Percentiles rank a stretch among this genome's conserved stretches.
Conservation (phyloP, 2,329 filamentous ascomycete species). For the Xylariaceae sp. region DNA sequence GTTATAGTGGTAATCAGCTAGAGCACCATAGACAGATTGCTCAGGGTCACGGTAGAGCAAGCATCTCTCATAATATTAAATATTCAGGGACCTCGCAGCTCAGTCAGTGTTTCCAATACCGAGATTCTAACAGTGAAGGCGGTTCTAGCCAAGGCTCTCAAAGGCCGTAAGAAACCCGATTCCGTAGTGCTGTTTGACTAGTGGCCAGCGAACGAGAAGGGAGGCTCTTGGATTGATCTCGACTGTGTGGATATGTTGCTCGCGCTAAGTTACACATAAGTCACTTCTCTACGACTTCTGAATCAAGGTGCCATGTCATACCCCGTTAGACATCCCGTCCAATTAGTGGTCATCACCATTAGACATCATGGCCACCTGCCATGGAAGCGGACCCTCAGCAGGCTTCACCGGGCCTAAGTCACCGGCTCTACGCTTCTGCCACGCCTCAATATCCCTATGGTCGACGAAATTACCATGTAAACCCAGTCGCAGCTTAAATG, state of each 20-base stretch:
- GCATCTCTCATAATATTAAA: not conserved
- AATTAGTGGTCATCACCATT: constrained; percentile 6
- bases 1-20: too few relatives aligned
- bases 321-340: constrained; percentile 20
- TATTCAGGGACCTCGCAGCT: not conserved
- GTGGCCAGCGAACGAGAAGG: not conserved
- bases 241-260: too few relatives aligned
- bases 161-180: too few relatives aligned
- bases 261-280: too few relatives aligned
- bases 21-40: too few relatives aligned
- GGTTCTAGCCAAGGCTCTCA: too few relatives aligned
- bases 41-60: too few relatives aligned
- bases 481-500: constrained; percentile 48
- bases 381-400: constrained; percentile 46
- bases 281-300: not conserved
- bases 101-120: not conserved
- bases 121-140: not conserved
- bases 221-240: too few relatives aligned
- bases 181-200: not conserved
- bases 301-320: constrained; percentile 8
- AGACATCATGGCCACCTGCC: constrained; percentile 41
- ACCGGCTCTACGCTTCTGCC: constrained; percentile 46
- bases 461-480: constrained; percentile 53
- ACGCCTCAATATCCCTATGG: constrained; percentile 50
- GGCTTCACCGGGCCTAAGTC: constrained; percentile 48